These are phyloP conservation scores for Uronychia setigera DNA, from an alignment of 73 alveolate species.

Conservation along the genomic window DNA sequence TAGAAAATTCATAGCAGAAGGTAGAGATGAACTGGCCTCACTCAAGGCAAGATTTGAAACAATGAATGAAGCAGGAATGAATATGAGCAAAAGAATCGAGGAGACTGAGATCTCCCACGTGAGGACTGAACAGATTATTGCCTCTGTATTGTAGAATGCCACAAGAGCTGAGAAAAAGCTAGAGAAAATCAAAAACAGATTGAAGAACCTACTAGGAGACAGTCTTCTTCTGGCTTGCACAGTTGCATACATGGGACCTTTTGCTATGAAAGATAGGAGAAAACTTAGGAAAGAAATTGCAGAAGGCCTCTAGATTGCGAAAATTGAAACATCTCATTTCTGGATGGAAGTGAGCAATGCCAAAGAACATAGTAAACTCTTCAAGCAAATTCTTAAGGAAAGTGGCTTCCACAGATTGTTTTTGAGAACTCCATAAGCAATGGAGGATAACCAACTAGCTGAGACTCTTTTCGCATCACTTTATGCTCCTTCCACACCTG, in stretches of 20 bases:
- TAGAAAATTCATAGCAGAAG: conserved; percentile 31
- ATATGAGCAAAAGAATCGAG: conserved; percentile 31
- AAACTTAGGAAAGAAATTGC: conserved; percentile 32
- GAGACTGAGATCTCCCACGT: conserved; percentile 66
- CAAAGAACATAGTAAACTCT: conserved; percentile 19
- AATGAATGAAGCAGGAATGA: conserved; percentile 6
- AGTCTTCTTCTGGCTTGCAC: conserved; percentile 57
- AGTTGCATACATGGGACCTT: conserved; percentile 49
- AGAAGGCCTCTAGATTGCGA: conserved; percentile 19
- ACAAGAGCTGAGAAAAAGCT: conserved; percentile 27
- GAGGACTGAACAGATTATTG: conserved; percentile 63
- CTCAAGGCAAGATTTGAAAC: conserved; percentile 8
- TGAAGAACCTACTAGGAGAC: conserved; percentile 56
- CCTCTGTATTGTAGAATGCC: conserved; percentile 20
- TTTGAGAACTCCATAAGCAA: conserved; percentile 6
- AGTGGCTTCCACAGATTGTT: conserved; percentile 34
- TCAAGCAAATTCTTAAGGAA: conserved; percentile 53
- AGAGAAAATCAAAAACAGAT: conserved; percentile 28
- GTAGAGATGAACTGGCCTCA: conserved; percentile 21
- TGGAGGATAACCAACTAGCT: conserved; percentile 5
- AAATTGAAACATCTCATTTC: conserved; percentile 24
- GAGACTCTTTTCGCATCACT: conserved; percentile 51
- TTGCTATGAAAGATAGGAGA: conserved; percentile 34
- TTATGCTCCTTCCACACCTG: conserved; percentile 59
- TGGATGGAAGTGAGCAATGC: conserved; percentile 23